Base-by-base conservation (phyloP, 306 rosid genomes). In the Cucurbita moschata region DNA sequence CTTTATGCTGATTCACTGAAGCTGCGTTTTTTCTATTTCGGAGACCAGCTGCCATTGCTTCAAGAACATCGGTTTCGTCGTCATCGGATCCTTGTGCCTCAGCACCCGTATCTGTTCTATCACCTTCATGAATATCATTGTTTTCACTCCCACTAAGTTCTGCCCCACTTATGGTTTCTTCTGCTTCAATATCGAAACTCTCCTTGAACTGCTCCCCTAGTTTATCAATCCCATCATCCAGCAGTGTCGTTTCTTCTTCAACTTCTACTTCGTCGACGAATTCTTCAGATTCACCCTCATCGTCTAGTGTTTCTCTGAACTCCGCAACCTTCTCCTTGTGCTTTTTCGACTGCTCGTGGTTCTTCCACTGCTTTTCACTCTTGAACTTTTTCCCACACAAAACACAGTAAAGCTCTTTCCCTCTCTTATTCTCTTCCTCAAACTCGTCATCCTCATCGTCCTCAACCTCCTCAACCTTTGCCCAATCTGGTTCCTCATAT, bases 281-380 rank as follows among this genome's bases (percentile, higher is more conserved):
- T 18, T 79, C 88, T 4, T 76, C 79, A 58, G 50, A 6, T 49
- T 79, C 83, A 47, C 85, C 92, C 50, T 79, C 91, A 76, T 83
- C 76, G 9, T 43, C 78, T 43, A 84, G 75, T 0, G 96, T 86
- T 53, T 89, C 94, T 77, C 39, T 84, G 44, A 89, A 87, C 84
- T 95, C 92, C 0, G 88, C 90, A 35, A 95, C 96, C 81, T 89
- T 95, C 83, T 95, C 97, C 71, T 85, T 86, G 71, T 95, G 99
- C 83, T 91, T 95, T 81, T 95, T 91, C 0, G 97, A 91, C 81
- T 88, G 97, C 87, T 95, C 99, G 16, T 95, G 99, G 58, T 95
- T 95, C 85, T 95, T 95, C 99, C 99, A 95, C 55, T 95, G 99
- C 86, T 85, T 95, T 80, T 95, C 99, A 87, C 99, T 95, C 92